A percentile compares a stretch with the other conserved stretches of the same genome.
phyloP scores from a whole-genome alignment of 352 stramenopile genomes.

The Phytophthora sansomeana region DNA sequence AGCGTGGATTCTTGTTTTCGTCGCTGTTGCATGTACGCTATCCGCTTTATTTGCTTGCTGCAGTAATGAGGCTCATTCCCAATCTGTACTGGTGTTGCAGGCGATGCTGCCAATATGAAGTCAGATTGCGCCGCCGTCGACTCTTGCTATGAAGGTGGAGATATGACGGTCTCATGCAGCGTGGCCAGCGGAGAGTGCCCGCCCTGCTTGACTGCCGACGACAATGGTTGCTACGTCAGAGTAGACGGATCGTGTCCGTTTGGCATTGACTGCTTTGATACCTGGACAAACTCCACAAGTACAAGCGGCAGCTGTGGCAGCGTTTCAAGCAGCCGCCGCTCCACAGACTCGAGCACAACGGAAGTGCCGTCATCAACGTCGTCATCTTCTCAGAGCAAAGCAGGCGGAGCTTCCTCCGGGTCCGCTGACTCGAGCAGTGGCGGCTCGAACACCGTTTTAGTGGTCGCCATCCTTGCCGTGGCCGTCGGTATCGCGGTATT shows the following conservation, averaged over 20 bases:
- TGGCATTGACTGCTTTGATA: constrained; percentile 38
- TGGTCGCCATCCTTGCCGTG: constrained; percentile 69
- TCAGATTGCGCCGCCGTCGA: constrained; percentile 11
- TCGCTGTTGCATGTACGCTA: constrained; percentile 1
- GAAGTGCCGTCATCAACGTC: background rate
- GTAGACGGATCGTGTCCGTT: constrained; percentile 35
- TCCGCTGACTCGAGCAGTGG: constrained; percentile 14
- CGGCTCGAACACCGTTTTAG: constrained; percentile 53
- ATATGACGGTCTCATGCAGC: constrained; percentile 20
- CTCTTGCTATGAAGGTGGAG: constrained; percentile 43
- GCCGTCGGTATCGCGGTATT: constrained; percentile 62
- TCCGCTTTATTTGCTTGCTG: background rate
- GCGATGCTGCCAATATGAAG: background rate
- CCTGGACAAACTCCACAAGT: constrained; percentile 5
- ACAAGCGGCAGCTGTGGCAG: background rate
- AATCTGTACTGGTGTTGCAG: too few relatives aligned
- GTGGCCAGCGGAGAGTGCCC: constrained; percentile 40
- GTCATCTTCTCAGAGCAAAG: background rate
- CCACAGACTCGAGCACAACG: background rate
- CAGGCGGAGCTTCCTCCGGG: background rate
- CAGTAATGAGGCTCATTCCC: background rate
- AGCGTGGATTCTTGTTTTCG: background rate
- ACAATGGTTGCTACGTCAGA: constrained; percentile 40
- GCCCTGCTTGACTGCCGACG: constrained; percentile 41
- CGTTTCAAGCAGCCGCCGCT: constrained; percentile 4